Conservation (phyloP, 495 filamentous ascomycete species). For the Hypomontagnella submonticulosa region DNA sequence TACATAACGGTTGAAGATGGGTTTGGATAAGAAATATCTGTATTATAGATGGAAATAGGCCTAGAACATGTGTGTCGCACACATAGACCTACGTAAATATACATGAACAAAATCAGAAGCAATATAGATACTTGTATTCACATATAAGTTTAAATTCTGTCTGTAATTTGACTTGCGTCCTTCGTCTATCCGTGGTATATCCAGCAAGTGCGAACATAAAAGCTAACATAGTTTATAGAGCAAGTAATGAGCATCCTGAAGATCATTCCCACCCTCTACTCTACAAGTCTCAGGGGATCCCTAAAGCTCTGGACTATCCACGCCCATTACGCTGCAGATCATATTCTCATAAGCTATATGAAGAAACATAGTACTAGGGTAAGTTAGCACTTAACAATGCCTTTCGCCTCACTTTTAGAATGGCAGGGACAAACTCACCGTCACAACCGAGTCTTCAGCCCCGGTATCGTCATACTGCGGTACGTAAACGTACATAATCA, state of each 20-base stretch:
- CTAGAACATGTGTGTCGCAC: too few species aligned
- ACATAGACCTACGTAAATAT: too few species aligned
- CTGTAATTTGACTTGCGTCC: conserved; percentile 14
- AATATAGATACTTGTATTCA: not conserved
- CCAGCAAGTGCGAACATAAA: conserved; percentile 10
- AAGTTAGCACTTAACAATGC: not conserved
- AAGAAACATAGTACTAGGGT: conserved; percentile 51
- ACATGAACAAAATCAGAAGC: not conserved
- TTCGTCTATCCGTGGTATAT: conserved; percentile 7
- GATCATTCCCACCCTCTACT: not conserved
- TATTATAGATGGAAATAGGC: too few species aligned
- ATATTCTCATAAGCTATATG: conserved; percentile 38
- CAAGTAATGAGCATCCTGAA: not conserved
- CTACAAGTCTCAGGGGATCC: not conserved
- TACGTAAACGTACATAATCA: conserved; percentile 94
- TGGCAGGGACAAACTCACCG: conserved; percentile 62
- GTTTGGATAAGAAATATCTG: too few species aligned
- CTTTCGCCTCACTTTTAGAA: too few species aligned
- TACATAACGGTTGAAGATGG: too few species aligned
- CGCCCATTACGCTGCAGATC: not conserved
- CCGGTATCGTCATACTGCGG: conserved; percentile 71
- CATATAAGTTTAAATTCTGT: not conserved
- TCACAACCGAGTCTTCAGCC: conserved; percentile 79
- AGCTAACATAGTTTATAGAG: not conserved
- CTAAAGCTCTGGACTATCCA: not conserved